Percentiles rank a stretch among this genome's conserved stretches.
phyloP scores from a whole-genome alignment of 2,329 filamentous ascomycete species.

The Cercospora zeae-maydis region DNA sequence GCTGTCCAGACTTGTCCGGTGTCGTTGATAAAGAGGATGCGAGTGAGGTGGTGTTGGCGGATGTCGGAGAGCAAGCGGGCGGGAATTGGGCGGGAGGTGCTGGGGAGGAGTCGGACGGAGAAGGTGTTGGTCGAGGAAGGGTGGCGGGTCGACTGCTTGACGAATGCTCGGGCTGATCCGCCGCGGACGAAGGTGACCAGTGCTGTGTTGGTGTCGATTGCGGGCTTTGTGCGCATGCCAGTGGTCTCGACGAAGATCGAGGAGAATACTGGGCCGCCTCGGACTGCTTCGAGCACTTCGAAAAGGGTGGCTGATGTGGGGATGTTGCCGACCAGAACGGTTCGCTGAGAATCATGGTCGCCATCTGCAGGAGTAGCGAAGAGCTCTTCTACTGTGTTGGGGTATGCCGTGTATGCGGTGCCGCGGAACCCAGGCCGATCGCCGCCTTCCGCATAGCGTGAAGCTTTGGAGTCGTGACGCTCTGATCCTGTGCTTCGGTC shows the following conservation, averaged over 20 bases:
- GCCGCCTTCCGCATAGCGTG: neutral
- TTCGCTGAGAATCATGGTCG: constrained; percentile 15
- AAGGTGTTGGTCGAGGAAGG: neutral
- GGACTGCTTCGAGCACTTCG: constrained; percentile 25
- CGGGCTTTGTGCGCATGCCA: constrained; percentile 21
- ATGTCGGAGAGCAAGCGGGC: neutral
- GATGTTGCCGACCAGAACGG: constrained; percentile 27
- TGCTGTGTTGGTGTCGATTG: constrained; percentile 21
- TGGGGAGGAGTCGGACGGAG: constrained; percentile 7
- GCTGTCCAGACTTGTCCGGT: neutral
- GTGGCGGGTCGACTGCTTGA: constrained; percentile 5
- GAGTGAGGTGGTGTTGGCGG: constrained; percentile 4
- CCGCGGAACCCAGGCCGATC: neutral
- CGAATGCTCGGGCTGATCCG: constrained; percentile 17
- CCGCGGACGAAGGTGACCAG: constrained; percentile 25
- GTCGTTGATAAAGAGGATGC: constrained; percentile 14
- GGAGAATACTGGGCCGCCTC: constrained; percentile 22
- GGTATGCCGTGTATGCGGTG: neutral
- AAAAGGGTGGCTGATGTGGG: constrained; percentile 19
- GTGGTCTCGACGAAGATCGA: constrained; percentile 20
- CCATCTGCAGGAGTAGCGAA: constrained; percentile 3
- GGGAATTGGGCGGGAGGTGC: constrained; percentile 11
- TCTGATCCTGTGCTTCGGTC: neutral
- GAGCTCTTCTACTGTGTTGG: constrained; percentile 6
- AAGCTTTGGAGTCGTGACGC: constrained; percentile 1